Conservation (phyloP, 768 basidiomycete genomes). For the Thelephora aurantiotincta region DNA sequence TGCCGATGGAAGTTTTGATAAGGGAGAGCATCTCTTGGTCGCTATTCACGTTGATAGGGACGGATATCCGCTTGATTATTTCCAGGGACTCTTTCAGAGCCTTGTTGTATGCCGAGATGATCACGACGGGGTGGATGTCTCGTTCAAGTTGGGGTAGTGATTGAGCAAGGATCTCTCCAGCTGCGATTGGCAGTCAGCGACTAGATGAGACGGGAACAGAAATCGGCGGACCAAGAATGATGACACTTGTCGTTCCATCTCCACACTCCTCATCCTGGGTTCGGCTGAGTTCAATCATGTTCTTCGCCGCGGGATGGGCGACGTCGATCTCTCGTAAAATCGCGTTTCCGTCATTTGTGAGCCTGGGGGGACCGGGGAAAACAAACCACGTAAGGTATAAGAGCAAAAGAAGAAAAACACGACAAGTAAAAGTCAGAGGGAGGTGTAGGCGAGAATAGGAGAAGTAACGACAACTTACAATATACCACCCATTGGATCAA, state of each 20-base stretch:
- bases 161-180: conserved; percentile 95
- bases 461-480: conserved; percentile 36
- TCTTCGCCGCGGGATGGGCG: conserved; percentile 96
- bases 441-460: background rate
- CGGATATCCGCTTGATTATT: conserved; percentile 76
- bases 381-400: background rate
- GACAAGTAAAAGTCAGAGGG: background rate
- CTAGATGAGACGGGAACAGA: background rate
- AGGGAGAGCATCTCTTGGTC: conserved; percentile 90
- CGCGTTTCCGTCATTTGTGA: conserved; percentile 98
- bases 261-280: conserved; percentile 99
- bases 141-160: conserved; percentile 88
- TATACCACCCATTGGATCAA: conserved; percentile 99
- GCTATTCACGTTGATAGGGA: conserved; percentile 76
- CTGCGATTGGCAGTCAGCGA: conserved; percentile 22
- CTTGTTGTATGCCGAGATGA: conserved; percentile 96
- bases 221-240: conserved; percentile 69
- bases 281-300: conserved; percentile 96
- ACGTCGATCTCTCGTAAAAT: conserved; percentile 98
- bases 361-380: conserved; percentile 24
- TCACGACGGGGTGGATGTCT: conserved; percentile 96
- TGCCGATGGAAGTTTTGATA: conserved; percentile 97
- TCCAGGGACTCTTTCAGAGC: conserved; percentile 86
- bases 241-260: conserved; percentile 96
- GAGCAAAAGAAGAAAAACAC: background rate